Evolutionary conservation across 176 grass and related monocot species (phyloP), one percentile per base, ranked within the genome.

Genomic region (Ampelocalamus luodianensis): DNA sequence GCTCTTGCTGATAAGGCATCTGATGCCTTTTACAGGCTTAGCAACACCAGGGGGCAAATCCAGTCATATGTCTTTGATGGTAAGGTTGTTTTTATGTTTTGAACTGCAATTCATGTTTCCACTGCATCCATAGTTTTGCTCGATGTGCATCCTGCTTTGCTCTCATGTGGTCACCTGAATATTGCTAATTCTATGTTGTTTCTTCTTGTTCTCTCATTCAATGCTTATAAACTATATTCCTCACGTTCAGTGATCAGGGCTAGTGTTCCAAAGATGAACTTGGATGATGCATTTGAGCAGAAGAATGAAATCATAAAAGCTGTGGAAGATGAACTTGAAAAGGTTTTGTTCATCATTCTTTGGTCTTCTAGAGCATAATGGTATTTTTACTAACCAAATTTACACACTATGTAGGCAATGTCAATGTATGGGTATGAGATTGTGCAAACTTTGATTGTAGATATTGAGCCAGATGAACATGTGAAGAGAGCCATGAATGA

Each of bases 1-100:
- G 94, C 92, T 58, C 80, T 97, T 60, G 72, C 92, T 64, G 88
- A 87, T 12, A 94, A 92, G 72, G 94, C 94, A 24, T 86, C 92
- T 60, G 94, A 97, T 67, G 94, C 94, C 34, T 97, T 97, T 81
- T 97, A 97, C 78, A 97, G 43, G 90, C 94, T 97, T 46, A 94
- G 68, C 74, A 97, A 97, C 83, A 94, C 94, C 49, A 80, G 88
- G 51, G 85, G 82, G 83, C 94, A 97, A 60, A 97, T 97, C 71
- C 94, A 97, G 56, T 92, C 94, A 10, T 97, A 97, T 92, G 94
- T 97, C 63, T 97, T 97, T 77, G 94, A 97, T 87, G 94, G 94
- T 97, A 89, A 73, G 81, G 4, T 67, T 69, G 5, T 36, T 73
- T 73, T 49, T 54, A 26, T 85, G 45, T 59, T 71, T 44, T 6